Evolutionary conservation across 768 basidiomycete genomes (phyloP).

Genomic region (Hortiboletus flavorubellus): DNA sequence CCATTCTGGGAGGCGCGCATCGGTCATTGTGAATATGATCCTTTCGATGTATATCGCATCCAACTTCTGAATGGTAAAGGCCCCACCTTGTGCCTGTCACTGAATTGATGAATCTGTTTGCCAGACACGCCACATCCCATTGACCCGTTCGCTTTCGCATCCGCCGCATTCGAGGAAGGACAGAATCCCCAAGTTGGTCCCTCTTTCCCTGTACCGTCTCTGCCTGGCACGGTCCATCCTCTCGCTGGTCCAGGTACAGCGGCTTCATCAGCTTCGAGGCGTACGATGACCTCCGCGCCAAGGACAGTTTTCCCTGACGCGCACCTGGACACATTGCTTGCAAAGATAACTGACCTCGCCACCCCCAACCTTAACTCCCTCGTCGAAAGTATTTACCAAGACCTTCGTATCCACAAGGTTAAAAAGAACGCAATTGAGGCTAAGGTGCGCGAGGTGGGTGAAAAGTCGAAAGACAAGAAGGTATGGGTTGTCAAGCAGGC

Average conservation of each 20-base stretch:
- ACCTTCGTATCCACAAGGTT: conserved; percentile 63
- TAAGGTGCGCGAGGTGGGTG: conserved; percentile 72
- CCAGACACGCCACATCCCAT: conserved; percentile 70
- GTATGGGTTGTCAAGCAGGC: conserved; percentile 63
- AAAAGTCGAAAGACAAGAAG: conserved; percentile 70
- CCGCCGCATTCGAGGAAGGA: conserved; percentile 41
- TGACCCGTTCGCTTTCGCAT: conserved; percentile 75
- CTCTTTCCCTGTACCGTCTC: conserved; percentile 45
- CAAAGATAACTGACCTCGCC: conserved; percentile 59
- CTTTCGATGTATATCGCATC: conserved; percentile 72
- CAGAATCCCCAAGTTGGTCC: conserved; percentile 23
- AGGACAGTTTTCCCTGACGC: conserved; percentile 69
- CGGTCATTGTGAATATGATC: conserved; percentile 63
- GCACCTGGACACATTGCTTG: conserved; percentile 56
- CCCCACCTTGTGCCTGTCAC: background rate
- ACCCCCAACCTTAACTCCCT: conserved; percentile 63
- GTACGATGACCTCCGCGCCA: conserved; percentile 28
- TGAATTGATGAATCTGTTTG: conserved; percentile 1
- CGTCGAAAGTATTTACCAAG: conserved; percentile 70
- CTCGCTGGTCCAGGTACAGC: conserved; percentile 15
- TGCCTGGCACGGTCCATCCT: conserved; percentile 38
- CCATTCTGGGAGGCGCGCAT: conserved; percentile 75
- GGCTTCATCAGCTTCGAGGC: conserved; percentile 26
- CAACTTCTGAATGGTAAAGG: conserved; percentile 79
- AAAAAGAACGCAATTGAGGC: conserved; percentile 84